A percentile compares a stretch with the other conserved stretches of the same genome.
Evolutionary conservation across 192 early-diverging fungal genomes (phyloP).

Genomic region (Paraglomus occultum): DNA sequence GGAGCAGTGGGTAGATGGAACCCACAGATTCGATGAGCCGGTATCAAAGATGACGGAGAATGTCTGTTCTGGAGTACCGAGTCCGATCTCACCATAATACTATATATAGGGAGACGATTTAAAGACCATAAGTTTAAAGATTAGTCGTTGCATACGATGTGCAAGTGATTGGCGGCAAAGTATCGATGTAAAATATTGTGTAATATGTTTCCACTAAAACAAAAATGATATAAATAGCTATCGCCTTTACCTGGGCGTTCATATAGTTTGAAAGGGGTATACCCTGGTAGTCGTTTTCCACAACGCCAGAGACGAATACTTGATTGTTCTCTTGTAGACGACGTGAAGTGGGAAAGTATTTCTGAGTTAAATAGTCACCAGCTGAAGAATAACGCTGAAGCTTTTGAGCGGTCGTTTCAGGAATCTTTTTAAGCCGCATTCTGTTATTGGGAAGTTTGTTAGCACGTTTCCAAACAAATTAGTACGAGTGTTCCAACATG

Average conservation of each 20-base stretch:
- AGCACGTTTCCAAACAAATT: background rate
- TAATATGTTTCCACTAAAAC: slow-evolving; percentile 2
- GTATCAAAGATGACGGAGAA: slow-evolving; percentile 96
- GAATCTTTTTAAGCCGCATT: slow-evolving; percentile 63
- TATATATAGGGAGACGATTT: slow-evolving; percentile 35
- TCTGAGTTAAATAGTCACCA: slow-evolving; percentile 68
- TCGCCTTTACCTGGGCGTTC: slow-evolving; percentile 75
- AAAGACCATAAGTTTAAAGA: background rate
- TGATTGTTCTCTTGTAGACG: slow-evolving; percentile 40
- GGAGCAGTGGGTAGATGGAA: slow-evolving; percentile 88
- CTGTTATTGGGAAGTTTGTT: slow-evolving; percentile 29
- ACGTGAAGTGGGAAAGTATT: slow-evolving; percentile 61
- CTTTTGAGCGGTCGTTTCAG: slow-evolving; percentile 58
- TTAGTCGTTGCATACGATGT: background rate
- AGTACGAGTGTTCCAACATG: background rate
- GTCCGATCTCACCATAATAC: slow-evolving; percentile 89
- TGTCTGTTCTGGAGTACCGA: slow-evolving; percentile 86
- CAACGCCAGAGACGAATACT: slow-evolving; percentile 48
- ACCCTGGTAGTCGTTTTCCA: slow-evolving; percentile 59
- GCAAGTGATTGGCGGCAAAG: background rate
- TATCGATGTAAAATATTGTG: background rate
- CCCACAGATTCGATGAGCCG: slow-evolving; percentile 94
- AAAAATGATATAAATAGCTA: background rate
- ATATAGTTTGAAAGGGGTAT: slow-evolving; percentile 87
- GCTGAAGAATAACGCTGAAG: slow-evolving; percentile 63